Evolutionary conservation across 2,329 filamentous ascomycete species (phyloP), one percentile per base, ranked within the genome.

Genomic region (Ophioceras dolichostomum): DNA sequence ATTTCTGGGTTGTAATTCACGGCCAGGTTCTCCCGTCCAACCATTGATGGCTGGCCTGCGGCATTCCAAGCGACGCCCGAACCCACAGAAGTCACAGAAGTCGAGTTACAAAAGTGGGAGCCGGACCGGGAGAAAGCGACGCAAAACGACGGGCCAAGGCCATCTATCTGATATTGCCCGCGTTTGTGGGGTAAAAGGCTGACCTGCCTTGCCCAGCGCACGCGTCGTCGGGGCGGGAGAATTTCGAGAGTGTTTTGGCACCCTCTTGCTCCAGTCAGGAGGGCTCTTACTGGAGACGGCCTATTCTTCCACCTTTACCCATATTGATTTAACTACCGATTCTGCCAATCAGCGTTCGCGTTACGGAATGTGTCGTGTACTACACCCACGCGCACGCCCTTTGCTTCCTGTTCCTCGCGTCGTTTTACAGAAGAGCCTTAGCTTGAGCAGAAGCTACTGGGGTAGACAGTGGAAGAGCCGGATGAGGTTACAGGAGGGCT

Each of bases 221-320:
- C 12, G 22, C 22, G 22, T n/a, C n/a, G n/a, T n/a, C n/a, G 22
- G 22, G 8, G 22, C 7, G 12, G 22, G 22, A 26, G 22, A 26
- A 26, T 26, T 26, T 26, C 12, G 22, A 26, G 7, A 26, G 22
- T 26, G 22, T n/a, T n/a, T n/a, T n/a, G n/a, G n/a, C n/a, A n/a
- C n/a, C n/a, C n/a, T n/a, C n/a, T n/a, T n/a, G n/a, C n/a, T n/a
- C n/a, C n/a, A 19, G 31, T 33, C 31, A 33, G 31, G 19, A 19
- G 31, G 17, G 12, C 17, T 3, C 19, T 13, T 21, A 8, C n/a
- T 19, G 31, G 31, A 19, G 31, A 10, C 19, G 35, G 28, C 19
- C 35, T 32, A 32, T 37, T 37, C 32, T 31, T 18, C 35, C 35
- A 32, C n/a, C 17, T 37, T 37, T 37, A 37, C n/a, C 35, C 35